Conservation (phyloP, 1,284 basidiomycete genomes). For the Termitomyces sp. region DNA sequence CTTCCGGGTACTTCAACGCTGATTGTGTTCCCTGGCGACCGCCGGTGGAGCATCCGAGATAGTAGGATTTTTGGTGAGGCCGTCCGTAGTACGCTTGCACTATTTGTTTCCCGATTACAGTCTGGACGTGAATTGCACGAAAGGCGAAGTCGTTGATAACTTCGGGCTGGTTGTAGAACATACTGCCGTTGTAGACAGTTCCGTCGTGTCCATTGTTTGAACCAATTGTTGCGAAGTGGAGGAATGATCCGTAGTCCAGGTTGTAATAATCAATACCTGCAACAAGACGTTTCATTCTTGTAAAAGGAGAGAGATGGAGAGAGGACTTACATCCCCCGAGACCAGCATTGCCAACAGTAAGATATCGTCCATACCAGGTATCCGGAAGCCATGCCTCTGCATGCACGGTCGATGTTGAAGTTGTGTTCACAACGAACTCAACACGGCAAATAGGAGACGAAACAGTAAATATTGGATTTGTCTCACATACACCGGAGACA, state of each 20-base stretch:
- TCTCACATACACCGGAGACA: neutral
- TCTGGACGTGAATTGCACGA: constrained; percentile 8
- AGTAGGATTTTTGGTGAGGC: constrained; percentile 12
- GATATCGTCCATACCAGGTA: constrained; percentile 11
- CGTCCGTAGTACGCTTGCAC: constrained; percentile 12
- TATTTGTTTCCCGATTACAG: constrained; percentile 15
- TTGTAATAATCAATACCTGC: constrained; percentile 10
- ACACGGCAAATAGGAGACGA: constrained; percentile 9
- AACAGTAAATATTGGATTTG: constrained; percentile 1
- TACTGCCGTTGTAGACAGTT: neutral
- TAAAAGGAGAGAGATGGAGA: no score
- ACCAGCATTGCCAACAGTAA: constrained; percentile 9
- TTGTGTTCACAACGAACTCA: constrained; percentile 7
- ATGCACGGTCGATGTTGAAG: neutral
- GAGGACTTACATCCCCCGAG: constrained; percentile 10
- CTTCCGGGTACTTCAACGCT: constrained; percentile 13
- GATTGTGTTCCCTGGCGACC: constrained; percentile 13
- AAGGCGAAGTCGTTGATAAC: constrained; percentile 16
- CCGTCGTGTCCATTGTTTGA: constrained; percentile 15
- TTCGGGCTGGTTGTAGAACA: constrained; percentile 7
- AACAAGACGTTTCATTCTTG: neutral
- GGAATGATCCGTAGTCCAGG: constrained; percentile 10
- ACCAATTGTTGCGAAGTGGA: constrained; percentile 12
- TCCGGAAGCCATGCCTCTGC: constrained; percentile 14
- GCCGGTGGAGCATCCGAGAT: constrained; percentile 13